Evolutionary conservation across 768 basidiomycete species (phyloP), one percentile per base, ranked within the genome.

Genomic region (Suillus subaureus): DNA sequence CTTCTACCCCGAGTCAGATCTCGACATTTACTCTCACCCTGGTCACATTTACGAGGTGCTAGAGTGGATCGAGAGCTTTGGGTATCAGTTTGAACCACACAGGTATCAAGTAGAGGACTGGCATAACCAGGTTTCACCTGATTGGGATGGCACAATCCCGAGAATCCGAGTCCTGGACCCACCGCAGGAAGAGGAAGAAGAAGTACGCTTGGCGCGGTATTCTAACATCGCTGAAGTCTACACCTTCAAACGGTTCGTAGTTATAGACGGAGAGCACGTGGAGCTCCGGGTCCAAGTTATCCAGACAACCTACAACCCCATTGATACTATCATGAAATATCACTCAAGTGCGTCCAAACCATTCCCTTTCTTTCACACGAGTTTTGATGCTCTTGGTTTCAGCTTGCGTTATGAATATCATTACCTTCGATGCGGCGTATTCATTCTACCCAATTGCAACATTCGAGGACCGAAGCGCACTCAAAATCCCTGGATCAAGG

Each of bases 11-110:
- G 77, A 77, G 5, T 78, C 85, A 0, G 86, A 87, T 67, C 79
- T 88, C 9, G 87, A 88, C 62, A 45, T 87, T 5, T 87, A 87
- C 69, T 74, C 78, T 18, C 73, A 80, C 8, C 75, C 78, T 3
- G 70, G 72, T 0, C 69, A 72, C 42, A 70, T 75, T 47, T 52
- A 64, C 15, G 73, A 75, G 28, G 72, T 86, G 6, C 78, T 76
- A 0, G 55, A 54, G 9, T 84, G 80, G 73, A 42, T 72, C 0
- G 58, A 67, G 18, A 35, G 12, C 8, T 70, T 74, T 6, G 79
- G 79, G 0, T 83, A 82, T 62, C 16, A 31, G 0, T 82, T 70
- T 60, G 31, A 3, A 4, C 75, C 78, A 54, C 66, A 62, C 6
- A 61, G 18, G 39, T 12, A 4, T 12, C 79, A 79, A 61, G 62